Evolutionary conservation across 495 filamentous ascomycete species (phyloP).

Genomic region (Filosporella fistucella): DNA sequence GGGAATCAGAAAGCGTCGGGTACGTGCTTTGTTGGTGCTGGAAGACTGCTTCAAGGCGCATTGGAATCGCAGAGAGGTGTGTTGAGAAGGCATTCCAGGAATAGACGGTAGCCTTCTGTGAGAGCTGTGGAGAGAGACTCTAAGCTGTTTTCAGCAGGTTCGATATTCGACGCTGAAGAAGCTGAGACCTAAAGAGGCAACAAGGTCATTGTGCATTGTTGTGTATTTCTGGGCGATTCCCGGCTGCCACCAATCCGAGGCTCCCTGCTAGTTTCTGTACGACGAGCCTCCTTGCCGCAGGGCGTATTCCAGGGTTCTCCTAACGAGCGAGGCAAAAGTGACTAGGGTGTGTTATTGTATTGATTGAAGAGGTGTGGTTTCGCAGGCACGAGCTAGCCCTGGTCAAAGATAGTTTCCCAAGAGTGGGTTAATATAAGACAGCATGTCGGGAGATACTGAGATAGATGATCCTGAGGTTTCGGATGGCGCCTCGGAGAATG

Average conservation of each 20-base stretch:
- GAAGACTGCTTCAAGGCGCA: neutral
- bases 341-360: constrained; percentile 17
- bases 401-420: neutral
- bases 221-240: constrained; percentile 5
- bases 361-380: constrained; percentile 24
- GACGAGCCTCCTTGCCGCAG: constrained; percentile 20
- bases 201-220: constrained; percentile 17
- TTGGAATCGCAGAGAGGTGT: neutral
- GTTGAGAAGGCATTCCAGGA: neutral
- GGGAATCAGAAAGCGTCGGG: constrained; percentile 12
- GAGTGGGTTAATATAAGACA: constrained; percentile 20
- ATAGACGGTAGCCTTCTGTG: too few species aligned
- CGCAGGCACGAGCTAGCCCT: constrained; percentile 15
- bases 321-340: constrained; percentile 5
- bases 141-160: too few species aligned
- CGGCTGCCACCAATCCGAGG: constrained; percentile 10
- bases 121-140: too few species aligned
- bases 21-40: constrained; percentile 10
- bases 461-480: constrained; percentile 29
- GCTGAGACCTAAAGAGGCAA: neutral
- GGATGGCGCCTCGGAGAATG: constrained; percentile 49
- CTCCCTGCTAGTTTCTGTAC: constrained; percentile 10
- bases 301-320: constrained; percentile 12
- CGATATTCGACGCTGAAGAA: neutral
- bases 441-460: constrained; percentile 27